Evolutionary conservation across 2,329 filamentous ascomycete genomes (phyloP).

Genomic region (Metarhizium album): DNA sequence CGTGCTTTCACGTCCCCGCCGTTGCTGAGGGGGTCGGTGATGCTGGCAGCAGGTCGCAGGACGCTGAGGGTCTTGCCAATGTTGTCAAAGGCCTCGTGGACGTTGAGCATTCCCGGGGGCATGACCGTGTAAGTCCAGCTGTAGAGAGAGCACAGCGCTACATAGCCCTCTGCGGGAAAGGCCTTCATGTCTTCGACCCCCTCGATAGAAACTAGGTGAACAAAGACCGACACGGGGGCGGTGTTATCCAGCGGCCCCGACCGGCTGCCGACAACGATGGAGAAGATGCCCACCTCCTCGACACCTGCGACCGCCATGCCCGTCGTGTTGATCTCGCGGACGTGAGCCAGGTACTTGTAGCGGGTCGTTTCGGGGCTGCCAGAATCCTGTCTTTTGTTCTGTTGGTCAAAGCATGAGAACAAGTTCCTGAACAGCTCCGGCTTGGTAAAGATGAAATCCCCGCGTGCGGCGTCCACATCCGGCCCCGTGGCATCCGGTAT

Average conservation of each 20-base stretch:
- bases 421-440: conserved; percentile 17
- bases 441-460: conserved; percentile 20
- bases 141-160: conserved; percentile 25
- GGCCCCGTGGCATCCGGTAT: not conserved
- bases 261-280: conserved; percentile 24
- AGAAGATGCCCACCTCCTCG: conserved; percentile 22
- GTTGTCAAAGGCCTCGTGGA: conserved; percentile 19
- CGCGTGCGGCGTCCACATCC: not conserved
- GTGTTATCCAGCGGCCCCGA: conserved; percentile 19
- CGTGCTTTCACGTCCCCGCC: conserved; percentile 1
- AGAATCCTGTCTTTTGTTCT: not conserved
- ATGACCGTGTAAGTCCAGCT: conserved; percentile 30
- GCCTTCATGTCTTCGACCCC: not conserved
- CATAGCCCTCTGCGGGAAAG: conserved; percentile 1
- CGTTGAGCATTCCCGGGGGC: conserved; percentile 23
- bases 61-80: conserved; percentile 12
- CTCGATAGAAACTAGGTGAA: conserved; percentile 28
- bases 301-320: conserved; percentile 26
- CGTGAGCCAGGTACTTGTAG: conserved; percentile 27
- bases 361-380: conserved; percentile 8
- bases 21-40: conserved; percentile 1
- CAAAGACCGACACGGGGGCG: conserved; percentile 17
- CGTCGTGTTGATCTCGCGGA: conserved; percentile 25
- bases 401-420: conserved; percentile 10
- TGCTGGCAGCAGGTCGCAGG: conserved; percentile 3